Evolutionary conservation across 257 asterid species (phyloP).

Genomic region (Sherardia arvensis): DNA sequence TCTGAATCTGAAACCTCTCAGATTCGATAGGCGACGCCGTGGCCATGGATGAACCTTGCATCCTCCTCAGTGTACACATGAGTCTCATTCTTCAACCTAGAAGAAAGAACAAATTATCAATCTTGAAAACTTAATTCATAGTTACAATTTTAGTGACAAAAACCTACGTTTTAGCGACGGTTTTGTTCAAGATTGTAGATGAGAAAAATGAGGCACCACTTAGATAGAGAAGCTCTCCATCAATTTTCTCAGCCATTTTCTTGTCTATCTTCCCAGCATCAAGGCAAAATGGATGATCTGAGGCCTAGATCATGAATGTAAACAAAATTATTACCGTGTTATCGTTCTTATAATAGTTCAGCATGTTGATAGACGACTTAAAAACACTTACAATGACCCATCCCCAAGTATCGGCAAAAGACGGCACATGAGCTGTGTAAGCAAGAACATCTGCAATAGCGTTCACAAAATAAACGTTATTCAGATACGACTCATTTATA

Average conservation of each 20-base stretch:
- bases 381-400: constrained; percentile 71
- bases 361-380: background rate
- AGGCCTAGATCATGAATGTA: constrained; percentile 39
- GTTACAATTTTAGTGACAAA: background rate
- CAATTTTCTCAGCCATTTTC: constrained; percentile 77
- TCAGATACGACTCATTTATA: too few species aligned
- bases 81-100: constrained; percentile 76
- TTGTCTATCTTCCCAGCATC: constrained; percentile 77
- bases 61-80: constrained; percentile 91
- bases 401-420: constrained; percentile 99
- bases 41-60: constrained; percentile 95
- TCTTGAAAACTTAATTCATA: too few species aligned
- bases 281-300: constrained; percentile 72
- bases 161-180: constrained; percentile 69
- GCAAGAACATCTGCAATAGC: constrained; percentile 63
- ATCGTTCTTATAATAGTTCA: too few species aligned
- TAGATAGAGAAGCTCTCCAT: constrained; percentile 72
- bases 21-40: constrained; percentile 61
- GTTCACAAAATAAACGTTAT: background rate
- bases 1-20: constrained; percentile 17
- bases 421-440: constrained; percentile 94
- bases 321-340: too few species aligned
- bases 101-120: background rate
- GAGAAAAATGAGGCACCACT: constrained; percentile 83
- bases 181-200: constrained; percentile 84